Evolutionary conservation across 331 rosid genomes (phyloP).

Genomic region (Acacia concinna): DNA sequence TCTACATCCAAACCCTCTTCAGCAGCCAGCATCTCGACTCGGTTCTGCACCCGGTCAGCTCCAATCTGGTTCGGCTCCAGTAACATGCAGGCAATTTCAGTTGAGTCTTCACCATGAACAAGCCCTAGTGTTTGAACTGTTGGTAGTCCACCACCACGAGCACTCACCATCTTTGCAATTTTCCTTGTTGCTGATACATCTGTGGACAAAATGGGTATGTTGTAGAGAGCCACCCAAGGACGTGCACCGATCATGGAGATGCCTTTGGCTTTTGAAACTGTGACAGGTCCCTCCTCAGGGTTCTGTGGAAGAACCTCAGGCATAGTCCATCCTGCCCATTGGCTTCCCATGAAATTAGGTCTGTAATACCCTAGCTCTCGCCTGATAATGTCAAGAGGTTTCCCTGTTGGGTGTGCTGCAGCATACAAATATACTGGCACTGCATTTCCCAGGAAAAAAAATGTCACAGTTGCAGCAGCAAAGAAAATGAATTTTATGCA

Average conservation of each 20-base stretch:
- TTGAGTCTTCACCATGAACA: slow-evolving; percentile 60
- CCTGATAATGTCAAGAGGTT: slow-evolving; percentile 69
- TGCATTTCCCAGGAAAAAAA: slow-evolving; percentile 33
- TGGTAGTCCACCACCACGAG: slow-evolving; percentile 85
- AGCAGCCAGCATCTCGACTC: slow-evolving; percentile 69
- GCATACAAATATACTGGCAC: slow-evolving; percentile 80
- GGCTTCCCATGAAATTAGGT: slow-evolving; percentile 69
- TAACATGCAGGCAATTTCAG: slow-evolving; percentile 80
- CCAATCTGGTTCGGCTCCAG: slow-evolving; percentile 80
- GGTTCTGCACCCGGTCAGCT: slow-evolving; percentile 66
- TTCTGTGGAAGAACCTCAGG: slow-evolving; percentile 52
- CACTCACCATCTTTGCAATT: slow-evolving; percentile 79
- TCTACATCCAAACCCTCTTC: slow-evolving; percentile 74
- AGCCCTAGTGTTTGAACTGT: slow-evolving; percentile 65
- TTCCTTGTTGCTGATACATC: slow-evolving; percentile 51
- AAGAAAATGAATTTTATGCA: not conserved
- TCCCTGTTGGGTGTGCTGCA: slow-evolving; percentile 88
- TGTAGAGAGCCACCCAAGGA: slow-evolving; percentile 71
- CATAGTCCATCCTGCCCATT: slow-evolving; percentile 88
- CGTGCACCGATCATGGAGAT: slow-evolving; percentile 78
- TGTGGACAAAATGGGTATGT: slow-evolving; percentile 59
- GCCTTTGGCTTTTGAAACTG: slow-evolving; percentile 54
- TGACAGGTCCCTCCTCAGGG: slow-evolving; percentile 68
- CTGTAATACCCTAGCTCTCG: slow-evolving; percentile 70
- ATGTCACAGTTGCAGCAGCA: not conserved